Evolutionary conservation across 192 early-diverging fungal genomes (phyloP).

Genomic region (Podila minutissima): DNA sequence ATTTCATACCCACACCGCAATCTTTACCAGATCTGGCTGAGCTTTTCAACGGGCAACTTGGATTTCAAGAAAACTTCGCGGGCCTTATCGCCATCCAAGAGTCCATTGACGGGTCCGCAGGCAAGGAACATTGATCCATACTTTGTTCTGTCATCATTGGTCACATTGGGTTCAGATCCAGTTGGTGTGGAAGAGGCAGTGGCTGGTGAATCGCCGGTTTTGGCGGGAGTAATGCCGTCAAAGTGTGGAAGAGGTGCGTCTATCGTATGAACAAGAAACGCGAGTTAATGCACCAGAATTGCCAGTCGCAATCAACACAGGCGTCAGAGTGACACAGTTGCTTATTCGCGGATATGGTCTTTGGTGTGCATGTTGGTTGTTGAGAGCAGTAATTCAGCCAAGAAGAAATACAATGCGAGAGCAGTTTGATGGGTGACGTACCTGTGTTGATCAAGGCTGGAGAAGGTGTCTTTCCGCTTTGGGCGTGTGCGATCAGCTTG

Average conservation of each 20-base stretch:
- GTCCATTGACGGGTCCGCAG: conserved; percentile 41
- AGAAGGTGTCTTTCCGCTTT: conserved; percentile 71
- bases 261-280: conserved; percentile 8
- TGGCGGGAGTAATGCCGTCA: conserved; percentile 57
- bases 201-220: conserved; percentile 5
- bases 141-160: conserved; percentile 37
- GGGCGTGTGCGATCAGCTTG: conserved; percentile 90
- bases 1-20: too few relatives aligned
- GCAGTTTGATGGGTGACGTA: conserved; percentile 45
- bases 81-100: conserved; percentile 73
- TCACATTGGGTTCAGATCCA: conserved; percentile 33
- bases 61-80: conserved; percentile 84
- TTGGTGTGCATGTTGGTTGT: neutral
- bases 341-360: too few relatives aligned
- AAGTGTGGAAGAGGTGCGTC: conserved; percentile 68
- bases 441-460: conserved; percentile 59
- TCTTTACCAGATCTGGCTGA: conserved; percentile 83
- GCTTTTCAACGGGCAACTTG: conserved; percentile 77
- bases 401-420: neutral
- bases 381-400: conserved; percentile 3
- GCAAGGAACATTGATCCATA: conserved; percentile 48
- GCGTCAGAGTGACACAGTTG: neutral
- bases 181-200: conserved; percentile 13
- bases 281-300: neutral
- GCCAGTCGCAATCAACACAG: neutral